A percentile compares a stretch with the other conserved stretches of the same genome.
phyloP scores from a whole-genome alignment of 129 eudicot species.

The Artemisia tridentata region DNA sequence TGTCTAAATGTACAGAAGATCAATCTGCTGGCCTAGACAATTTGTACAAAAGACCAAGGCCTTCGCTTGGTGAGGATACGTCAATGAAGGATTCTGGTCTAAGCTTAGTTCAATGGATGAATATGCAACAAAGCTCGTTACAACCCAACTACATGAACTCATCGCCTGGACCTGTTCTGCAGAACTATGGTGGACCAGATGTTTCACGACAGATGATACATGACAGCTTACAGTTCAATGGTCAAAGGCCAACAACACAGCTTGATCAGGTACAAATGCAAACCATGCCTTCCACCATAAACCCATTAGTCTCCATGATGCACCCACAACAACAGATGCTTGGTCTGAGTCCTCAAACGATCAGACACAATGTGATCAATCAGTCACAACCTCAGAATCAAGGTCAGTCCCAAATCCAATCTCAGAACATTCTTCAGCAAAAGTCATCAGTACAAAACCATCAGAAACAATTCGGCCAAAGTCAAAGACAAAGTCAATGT shows the following conservation, averaged over 20 bases:
- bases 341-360: slow-evolving; percentile 46
- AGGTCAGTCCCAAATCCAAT: slow-evolving; percentile 49
- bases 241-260: slow-evolving; percentile 49
- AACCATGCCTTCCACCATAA: slow-evolving; percentile 36
- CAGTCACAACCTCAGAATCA: slow-evolving; percentile 35
- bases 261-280: slow-evolving; percentile 68
- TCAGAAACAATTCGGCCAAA: neutral
- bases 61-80: slow-evolving; percentile 82
- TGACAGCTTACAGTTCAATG: slow-evolving; percentile 57
- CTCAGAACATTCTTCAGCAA: slow-evolving; percentile 39
- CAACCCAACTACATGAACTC: slow-evolving; percentile 60
- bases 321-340: slow-evolving; percentile 62
- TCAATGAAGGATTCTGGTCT: slow-evolving; percentile 63
- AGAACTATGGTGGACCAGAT: slow-evolving; percentile 34
- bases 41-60: slow-evolving; percentile 74
- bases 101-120: slow-evolving; percentile 93
- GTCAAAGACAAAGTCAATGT: slow-evolving; percentile 14
- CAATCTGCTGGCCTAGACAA: slow-evolving; percentile 61
- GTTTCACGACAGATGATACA: slow-evolving; percentile 37
- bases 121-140: slow-evolving; percentile 63
- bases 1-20: slow-evolving; percentile 40
- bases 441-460: neutral
- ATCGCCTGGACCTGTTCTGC: slow-evolving; percentile 46
- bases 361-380: slow-evolving; percentile 1
- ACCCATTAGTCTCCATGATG: slow-evolving; percentile 46